Conservation (phyloP, 2,329 filamentous ascomycete genomes). For the Pseudogymnoascus pannorum region DNA sequence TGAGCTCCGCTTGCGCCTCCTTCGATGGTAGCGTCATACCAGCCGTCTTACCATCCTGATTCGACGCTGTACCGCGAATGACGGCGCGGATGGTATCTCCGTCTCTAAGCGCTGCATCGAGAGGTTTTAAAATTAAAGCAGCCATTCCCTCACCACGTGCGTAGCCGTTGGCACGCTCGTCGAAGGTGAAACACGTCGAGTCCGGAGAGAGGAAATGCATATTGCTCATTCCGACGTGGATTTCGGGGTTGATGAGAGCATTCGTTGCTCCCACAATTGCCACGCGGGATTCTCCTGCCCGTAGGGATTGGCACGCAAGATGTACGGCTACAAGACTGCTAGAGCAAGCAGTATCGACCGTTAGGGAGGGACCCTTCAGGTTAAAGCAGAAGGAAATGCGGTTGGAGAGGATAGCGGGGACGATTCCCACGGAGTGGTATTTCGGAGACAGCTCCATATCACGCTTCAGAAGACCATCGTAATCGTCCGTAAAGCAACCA, state of each 20-base stretch:
- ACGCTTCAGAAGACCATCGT: conserved; percentile 10
- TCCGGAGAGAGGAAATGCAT: conserved; percentile 27
- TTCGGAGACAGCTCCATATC: conserved; percentile 20
- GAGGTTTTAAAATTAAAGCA: conserved; percentile 35
- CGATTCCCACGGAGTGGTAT: conserved; percentile 9
- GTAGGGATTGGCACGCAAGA: conserved; percentile 36
- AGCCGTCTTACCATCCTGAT: conserved; percentile 37
- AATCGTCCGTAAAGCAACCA: not conserved
- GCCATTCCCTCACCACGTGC: conserved; percentile 39
- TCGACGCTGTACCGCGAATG: conserved; percentile 34
- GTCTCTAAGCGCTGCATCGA: conserved; percentile 35
- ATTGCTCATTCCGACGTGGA: conserved; percentile 24
- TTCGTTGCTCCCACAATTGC: conserved; percentile 12
- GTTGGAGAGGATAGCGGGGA: conserved; percentile 14
- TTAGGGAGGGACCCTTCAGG: conserved; percentile 13
- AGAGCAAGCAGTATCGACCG: conserved; percentile 17
- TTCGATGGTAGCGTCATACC: conserved; percentile 37
- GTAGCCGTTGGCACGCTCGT: conserved; percentile 38
- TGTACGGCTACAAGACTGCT: conserved; percentile 46
- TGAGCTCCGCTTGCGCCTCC: conserved; percentile 29
- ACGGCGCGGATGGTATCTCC: conserved; percentile 37
- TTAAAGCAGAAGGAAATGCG: conserved; percentile 22
- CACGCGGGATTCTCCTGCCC: conserved; percentile 24
- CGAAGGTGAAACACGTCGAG: conserved; percentile 29
- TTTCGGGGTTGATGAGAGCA: conserved; percentile 18